A percentile compares a stretch with the other conserved stretches of the same genome.
phyloP scores from a whole-genome alignment of 768 basidiomycete genomes.

The Leccinum rimulosum region DNA sequence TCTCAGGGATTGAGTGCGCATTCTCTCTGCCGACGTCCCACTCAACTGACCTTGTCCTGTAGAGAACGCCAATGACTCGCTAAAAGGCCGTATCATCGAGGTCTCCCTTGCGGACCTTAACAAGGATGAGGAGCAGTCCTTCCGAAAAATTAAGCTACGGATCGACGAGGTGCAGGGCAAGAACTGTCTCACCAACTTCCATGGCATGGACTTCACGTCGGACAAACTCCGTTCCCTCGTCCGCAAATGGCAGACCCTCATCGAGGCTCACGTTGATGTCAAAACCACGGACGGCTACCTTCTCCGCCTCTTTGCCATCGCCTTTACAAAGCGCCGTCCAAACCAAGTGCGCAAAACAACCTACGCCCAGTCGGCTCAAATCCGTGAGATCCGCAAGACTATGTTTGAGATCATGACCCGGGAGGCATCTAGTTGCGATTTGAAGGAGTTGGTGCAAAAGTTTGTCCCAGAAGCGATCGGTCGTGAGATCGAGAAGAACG shows the following conservation, averaged over 20 bases:
- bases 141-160: constrained; percentile 99
- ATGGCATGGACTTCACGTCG: constrained; percentile 99
- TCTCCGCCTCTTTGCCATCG: constrained; percentile 97
- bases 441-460: constrained; percentile 99
- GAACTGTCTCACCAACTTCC: constrained; percentile 99
- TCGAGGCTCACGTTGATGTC: constrained; percentile 98
- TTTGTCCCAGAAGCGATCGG: constrained; percentile 99
- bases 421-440: constrained; percentile 91
- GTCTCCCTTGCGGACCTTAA: constrained; percentile 95
- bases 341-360: constrained; percentile 99
- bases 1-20: constrained; percentile 95
- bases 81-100: constrained; percentile 96
- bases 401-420: constrained; percentile 99
- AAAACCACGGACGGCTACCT: constrained; percentile 99
- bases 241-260: constrained; percentile 99
- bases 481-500: constrained; percentile 98
- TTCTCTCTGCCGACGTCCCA: not conserved
- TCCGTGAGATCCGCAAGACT: constrained; percentile 97
- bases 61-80: constrained; percentile 99
- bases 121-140: constrained; percentile 99
- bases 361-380: constrained; percentile 92
- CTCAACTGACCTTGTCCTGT: constrained; percentile 8
- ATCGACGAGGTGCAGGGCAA: constrained; percentile 97
- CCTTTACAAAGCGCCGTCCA: constrained; percentile 96
- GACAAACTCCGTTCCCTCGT: constrained; percentile 99